Evolutionary conservation across 192 early-diverging fungal genomes (phyloP).

Genomic region (Coemansia sp.): DNA sequence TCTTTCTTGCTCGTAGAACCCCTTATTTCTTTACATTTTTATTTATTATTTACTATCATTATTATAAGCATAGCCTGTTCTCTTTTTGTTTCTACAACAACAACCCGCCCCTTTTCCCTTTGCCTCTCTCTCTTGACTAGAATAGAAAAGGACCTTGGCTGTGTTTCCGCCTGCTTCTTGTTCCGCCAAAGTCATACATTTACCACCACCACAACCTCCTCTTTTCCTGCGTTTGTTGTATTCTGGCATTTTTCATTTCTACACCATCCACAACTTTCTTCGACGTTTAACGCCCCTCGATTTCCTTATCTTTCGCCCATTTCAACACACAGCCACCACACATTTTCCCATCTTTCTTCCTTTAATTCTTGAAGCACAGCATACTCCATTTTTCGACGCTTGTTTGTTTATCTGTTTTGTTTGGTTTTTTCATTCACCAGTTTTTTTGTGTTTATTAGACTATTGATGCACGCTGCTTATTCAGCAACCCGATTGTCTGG

Average conservation of each 20-base stretch:
- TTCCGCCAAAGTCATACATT: no score
- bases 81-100: neutral
- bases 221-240: no score
- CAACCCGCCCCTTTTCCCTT: neutral
- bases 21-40: constrained; percentile 6
- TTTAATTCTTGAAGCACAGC: neutral
- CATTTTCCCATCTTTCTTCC: no score
- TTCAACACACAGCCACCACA: no score
- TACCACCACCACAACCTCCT: no score
- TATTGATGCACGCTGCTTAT: neutral
- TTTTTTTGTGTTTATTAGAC: constrained; percentile 2
- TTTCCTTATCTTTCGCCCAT: no score
- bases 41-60: constrained; percentile 11
- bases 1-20: neutral
- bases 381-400: neutral
- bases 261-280: no score
- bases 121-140: neutral
- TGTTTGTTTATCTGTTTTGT: neutral
- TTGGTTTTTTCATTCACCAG: neutral
- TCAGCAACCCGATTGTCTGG: neutral
- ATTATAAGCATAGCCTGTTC: neutral
- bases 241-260: no score
- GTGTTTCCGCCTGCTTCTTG: no score
- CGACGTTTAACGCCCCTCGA: no score
- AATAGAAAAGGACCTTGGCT: no score